phyloP scores from a whole-genome alignment of 1,139 yeast species.

The Yamadazyma jaroonii region DNA sequence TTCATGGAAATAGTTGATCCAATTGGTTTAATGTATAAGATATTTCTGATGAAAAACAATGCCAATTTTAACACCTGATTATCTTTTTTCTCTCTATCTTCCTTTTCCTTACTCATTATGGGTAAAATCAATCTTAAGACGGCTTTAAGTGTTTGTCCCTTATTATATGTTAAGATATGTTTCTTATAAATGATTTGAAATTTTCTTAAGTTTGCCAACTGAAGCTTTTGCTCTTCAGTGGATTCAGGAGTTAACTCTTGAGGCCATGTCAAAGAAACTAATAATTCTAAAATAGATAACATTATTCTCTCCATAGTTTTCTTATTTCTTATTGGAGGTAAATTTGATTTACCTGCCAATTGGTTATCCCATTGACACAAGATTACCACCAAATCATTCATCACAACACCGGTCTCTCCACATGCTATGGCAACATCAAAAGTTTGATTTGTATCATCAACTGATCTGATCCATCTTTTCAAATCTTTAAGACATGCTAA shows the following conservation, averaged over 20 bases:
- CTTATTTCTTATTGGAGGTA: slow-evolving; percentile 24
- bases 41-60: slow-evolving; percentile 69
- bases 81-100: slow-evolving; percentile 68
- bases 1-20: slow-evolving; percentile 39
- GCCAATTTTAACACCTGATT: slow-evolving; percentile 71
- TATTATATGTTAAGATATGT: slow-evolving; percentile 53
- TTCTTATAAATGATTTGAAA: slow-evolving; percentile 74
- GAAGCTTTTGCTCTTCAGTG: slow-evolving; percentile 53
- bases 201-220: slow-evolving; percentile 59
- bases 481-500: slow-evolving; percentile 84
- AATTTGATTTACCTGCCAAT: slow-evolving; percentile 13
- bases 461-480: slow-evolving; percentile 81
- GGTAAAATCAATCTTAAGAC: slow-evolving; percentile 70
- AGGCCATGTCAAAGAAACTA: slow-evolving; percentile 90
- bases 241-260: slow-evolving; percentile 46
- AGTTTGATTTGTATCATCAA: slow-evolving; percentile 67
- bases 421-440: slow-evolving; percentile 88
- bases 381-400: slow-evolving; percentile 72
- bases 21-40: slow-evolving; percentile 73
- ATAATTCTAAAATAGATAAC: slow-evolving; percentile 68
- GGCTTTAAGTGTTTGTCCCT: slow-evolving; percentile 66
- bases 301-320: slow-evolving; percentile 58
- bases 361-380: slow-evolving; percentile 70
- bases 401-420: slow-evolving; percentile 72
- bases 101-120: slow-evolving; percentile 51